Evolutionary conservation across 257 asterid species (phyloP), one percentile per base, ranked within the genome.

Genomic region (Plantago ovata): DNA sequence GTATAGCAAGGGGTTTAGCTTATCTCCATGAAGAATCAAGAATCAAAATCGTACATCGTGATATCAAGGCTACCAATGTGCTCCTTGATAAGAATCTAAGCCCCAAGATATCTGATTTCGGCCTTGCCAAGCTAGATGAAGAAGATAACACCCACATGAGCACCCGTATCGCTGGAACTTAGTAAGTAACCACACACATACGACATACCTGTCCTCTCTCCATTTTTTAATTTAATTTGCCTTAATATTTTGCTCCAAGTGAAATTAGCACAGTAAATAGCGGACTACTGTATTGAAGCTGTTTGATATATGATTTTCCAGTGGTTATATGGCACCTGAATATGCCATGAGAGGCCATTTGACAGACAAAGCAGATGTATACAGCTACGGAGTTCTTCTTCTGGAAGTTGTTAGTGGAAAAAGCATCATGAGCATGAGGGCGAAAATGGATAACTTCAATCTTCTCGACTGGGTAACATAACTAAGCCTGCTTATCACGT

Each of bases 81-180:
- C 83, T 81, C 11, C 87, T 81, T 51, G 87, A 81, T 65, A 64
- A 72, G 14, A 56, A 77, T 56, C 73, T 81, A 9, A 21, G 53
- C 13, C 79, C 87, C 7, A 81, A 81, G 38, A 81, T 81, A 57
- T 77, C 87, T 56, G 87, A 81, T 56, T 81, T 81, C 7, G 87
- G 87, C 28, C 79, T 81, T 21, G 87, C 87, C 38, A 81, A 77
- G 72, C 84, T 80, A 12, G 75, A 80, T 39, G 87, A 77, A 45
- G 87, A 80, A 58, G 87, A 77, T 39, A 77, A 80, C 33, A 77
- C 87, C 32, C 87, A 80, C 63, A 80, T 80, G 58, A 81, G 80
- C 70, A 81, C 87, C 24, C 84, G 87, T 5, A 24, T 81, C 14
- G 87, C 87, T 43, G 87, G 87, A 67, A 81, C 87, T 61, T 74